Evolutionary conservation across 2,329 filamentous ascomycete species (phyloP).

Genomic region (Lecanoromycetidae sp.): DNA sequence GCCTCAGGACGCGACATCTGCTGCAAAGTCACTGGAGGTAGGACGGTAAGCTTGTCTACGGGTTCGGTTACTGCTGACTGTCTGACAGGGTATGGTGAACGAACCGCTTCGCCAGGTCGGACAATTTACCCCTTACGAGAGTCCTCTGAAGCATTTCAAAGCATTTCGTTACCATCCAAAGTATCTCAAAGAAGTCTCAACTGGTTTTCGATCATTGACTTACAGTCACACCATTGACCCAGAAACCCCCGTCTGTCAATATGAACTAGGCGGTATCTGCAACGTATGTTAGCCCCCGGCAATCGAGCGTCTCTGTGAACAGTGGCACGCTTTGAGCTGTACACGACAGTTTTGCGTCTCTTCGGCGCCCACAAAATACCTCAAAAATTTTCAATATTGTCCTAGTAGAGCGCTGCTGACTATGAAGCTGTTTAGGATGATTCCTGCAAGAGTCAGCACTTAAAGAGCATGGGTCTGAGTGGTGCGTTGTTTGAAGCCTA

Average conservation of each 20-base stretch:
- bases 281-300: too few relatives aligned
- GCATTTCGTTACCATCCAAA: constrained; percentile 81
- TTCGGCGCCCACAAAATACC: too few relatives aligned
- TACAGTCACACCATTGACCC: constrained; percentile 86
- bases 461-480: constrained; percentile 56
- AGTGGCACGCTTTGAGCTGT: too few relatives aligned
- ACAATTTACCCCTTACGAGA: constrained; percentile 59
- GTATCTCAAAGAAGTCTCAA: constrained; percentile 55
- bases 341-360: too few relatives aligned
- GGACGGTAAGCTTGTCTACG: background rate
- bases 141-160: constrained; percentile 69
- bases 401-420: too few relatives aligned
- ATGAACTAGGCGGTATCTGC: constrained; percentile 63
- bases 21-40: background rate
- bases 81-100: background rate
- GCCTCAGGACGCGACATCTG: too few relatives aligned
- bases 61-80: background rate
- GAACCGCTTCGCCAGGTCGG: background rate
- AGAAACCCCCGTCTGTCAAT: constrained; percentile 60
- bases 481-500: constrained; percentile 48
- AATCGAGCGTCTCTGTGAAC: too few relatives aligned
- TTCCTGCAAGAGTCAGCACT: constrained; percentile 69
- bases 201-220: constrained; percentile 77
- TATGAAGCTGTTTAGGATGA: too few relatives aligned
- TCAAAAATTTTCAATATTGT: too few relatives aligned